Conservation (phyloP, 768 basidiomycete genomes). For the Amanita inopinata region DNA sequence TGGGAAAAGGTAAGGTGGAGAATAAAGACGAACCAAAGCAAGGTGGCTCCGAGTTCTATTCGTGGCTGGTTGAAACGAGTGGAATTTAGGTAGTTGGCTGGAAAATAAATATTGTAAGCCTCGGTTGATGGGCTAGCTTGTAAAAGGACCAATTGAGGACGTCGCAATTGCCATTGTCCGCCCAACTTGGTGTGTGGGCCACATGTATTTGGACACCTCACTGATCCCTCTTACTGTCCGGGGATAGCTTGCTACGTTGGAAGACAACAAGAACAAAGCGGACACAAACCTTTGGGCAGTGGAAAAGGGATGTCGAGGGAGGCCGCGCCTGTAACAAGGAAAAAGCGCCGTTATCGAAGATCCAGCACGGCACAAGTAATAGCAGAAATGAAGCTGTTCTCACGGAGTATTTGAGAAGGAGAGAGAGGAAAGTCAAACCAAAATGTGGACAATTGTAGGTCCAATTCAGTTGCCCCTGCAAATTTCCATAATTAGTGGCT, state of each 20-base stretch:
- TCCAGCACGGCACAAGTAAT: conserved; percentile 10
- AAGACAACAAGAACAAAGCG: conserved; percentile 4
- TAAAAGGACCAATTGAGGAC: conserved; percentile 8
- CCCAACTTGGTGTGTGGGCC: conserved; percentile 18
- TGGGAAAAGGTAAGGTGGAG: neutral
- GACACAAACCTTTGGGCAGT: conserved; percentile 34
- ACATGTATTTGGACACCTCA: conserved; percentile 13
- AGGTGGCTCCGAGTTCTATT: conserved; percentile 2
- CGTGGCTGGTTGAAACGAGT: conserved; percentile 8
- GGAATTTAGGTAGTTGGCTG: conserved; percentile 1
- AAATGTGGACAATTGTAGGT: conserved; percentile 46
- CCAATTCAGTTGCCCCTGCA: conserved; percentile 22
- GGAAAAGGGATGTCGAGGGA: conserved; percentile 60
- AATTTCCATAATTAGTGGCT: conserved; percentile 1
- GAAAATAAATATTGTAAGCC: conserved; percentile 12
- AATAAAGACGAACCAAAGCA: conserved; percentile 6
- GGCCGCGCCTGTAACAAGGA: conserved; percentile 46
- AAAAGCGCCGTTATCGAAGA: conserved; percentile 9
- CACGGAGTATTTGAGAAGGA: conserved; percentile 22
- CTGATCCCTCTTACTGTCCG: conserved; percentile 6
- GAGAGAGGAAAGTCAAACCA: too few relatives aligned
- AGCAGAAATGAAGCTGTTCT: conserved; percentile 27
- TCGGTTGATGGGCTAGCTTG: conserved; percentile 8
- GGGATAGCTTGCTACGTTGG: conserved; percentile 3
- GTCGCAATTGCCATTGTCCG: conserved; percentile 21